Percentiles rank a stretch among this genome's conserved stretches.
These are phyloP conservation scores for Clitoria ternatea DNA, from an alignment of 306 rosid genomes.

Conservation along the genomic window DNA sequence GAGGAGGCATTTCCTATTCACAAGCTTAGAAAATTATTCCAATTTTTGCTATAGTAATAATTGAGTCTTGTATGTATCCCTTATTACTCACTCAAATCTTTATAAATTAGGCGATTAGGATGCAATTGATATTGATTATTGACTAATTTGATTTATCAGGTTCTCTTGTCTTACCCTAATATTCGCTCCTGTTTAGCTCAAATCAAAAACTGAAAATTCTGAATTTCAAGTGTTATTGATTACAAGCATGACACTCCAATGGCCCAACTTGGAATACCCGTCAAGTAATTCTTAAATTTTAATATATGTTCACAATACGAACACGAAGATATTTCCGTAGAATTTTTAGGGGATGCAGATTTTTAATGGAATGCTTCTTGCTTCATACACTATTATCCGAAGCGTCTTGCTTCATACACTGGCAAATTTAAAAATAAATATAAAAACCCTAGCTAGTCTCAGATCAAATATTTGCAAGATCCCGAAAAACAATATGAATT, in stretches of 20 bases:
- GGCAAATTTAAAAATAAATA: background rate
- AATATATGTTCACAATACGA: background rate
- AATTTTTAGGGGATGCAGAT: background rate
- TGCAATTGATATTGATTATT: too few relatives aligned
- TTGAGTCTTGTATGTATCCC: too few relatives aligned
- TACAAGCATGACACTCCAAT: too few relatives aligned
- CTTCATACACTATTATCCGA: background rate
- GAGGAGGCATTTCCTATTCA: background rate
- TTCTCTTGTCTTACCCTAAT: too few relatives aligned
- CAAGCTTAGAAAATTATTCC: background rate
- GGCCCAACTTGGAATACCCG: background rate
- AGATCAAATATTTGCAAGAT: background rate
- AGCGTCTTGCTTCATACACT: background rate
- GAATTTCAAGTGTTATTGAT: too few relatives aligned
- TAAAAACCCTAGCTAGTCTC: slow-evolving; percentile 23
- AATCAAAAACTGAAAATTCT: too few relatives aligned
- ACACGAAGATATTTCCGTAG: background rate
- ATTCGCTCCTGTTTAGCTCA: too few relatives aligned
- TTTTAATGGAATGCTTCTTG: background rate
- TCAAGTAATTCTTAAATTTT: background rate
- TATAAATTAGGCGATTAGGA: too few relatives aligned
- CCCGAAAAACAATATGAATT: slow-evolving; percentile 5
- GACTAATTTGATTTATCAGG: too few relatives aligned
- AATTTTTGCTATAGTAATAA: background rate
- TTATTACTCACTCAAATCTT: too few relatives aligned